A percentile compares a stretch with the other conserved stretches of the same genome.
These are phyloP conservation scores for Dissophora ornata DNA, from an alignment of 192 early-diverging fungal species.

Conservation along the genomic window DNA sequence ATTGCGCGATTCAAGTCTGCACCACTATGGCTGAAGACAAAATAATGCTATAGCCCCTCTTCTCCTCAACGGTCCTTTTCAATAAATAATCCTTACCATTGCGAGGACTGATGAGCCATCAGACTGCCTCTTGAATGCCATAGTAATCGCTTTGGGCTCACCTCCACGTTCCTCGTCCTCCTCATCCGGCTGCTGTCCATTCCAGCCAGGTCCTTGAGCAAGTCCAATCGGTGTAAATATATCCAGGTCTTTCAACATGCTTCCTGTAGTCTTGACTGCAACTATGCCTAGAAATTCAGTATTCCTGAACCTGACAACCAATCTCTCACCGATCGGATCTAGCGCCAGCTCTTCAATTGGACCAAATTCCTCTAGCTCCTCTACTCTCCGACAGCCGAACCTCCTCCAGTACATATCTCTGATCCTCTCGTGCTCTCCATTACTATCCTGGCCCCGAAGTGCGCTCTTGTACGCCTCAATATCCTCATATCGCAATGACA, in stretches of 20 bases:
- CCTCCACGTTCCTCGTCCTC: conserved; percentile 3
- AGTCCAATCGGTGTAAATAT: conserved; percentile 33
- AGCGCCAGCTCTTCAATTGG: conserved; percentile 60
- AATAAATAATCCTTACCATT: conserved; percentile 19
- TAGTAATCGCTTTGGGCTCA: conserved; percentile 23
- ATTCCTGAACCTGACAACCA: conserved; percentile 65
- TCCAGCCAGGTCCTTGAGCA: conserved; percentile 44
- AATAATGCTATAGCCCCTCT: no score
- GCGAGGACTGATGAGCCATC: conserved; percentile 26
- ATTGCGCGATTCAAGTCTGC: no score
- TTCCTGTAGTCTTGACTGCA: conserved; percentile 29
- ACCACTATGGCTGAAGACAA: no score
- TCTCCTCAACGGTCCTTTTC: no score
- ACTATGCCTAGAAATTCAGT: conserved; percentile 61
- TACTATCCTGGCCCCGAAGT: neutral
- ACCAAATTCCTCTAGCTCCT: conserved; percentile 46
- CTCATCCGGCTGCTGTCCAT: conserved; percentile 6
- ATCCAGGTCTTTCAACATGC: conserved; percentile 43
- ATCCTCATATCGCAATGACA: conserved; percentile 25
- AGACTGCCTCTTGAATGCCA: conserved; percentile 26
- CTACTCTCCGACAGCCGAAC: conserved; percentile 7
- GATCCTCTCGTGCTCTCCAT: neutral
- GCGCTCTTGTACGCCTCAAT: conserved; percentile 20
- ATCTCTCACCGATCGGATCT: conserved; percentile 64
- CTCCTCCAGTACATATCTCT: conserved; percentile 5